Conservation (phyloP, 1,139 yeast species). For the Hyphopichia wangnamkhiaoensis region DNA sequence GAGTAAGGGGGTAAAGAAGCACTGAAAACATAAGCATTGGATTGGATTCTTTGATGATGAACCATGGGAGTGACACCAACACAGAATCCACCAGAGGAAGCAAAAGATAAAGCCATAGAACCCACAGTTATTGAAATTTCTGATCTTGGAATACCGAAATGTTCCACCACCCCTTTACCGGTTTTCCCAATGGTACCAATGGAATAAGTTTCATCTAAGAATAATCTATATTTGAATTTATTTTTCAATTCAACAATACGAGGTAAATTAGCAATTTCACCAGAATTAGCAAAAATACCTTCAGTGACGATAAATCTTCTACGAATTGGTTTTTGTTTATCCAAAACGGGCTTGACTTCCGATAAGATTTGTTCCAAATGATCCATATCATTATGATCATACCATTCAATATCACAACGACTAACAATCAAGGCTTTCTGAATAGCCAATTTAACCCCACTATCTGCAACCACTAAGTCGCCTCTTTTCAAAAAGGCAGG, state of each 20-base stretch:
- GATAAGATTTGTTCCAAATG: conserved; percentile 71
- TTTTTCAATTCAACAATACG: conserved; percentile 73
- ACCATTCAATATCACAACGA: conserved; percentile 83
- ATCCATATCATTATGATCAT: conserved; percentile 83
- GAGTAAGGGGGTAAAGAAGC: conserved; percentile 95
- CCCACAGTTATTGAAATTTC: conserved; percentile 86
- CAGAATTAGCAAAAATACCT: conserved; percentile 79
- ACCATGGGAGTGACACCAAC: conserved; percentile 84
- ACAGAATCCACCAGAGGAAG: conserved; percentile 95
- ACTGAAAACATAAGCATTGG: conserved; percentile 87
- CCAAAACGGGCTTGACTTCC: conserved; percentile 63
- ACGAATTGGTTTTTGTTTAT: conserved; percentile 65
- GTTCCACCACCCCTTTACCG: conserved; percentile 87
- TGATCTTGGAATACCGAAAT: conserved; percentile 59
- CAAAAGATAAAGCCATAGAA: conserved; percentile 78
- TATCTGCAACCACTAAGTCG: conserved; percentile 86
- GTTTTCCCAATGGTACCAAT: conserved; percentile 81
- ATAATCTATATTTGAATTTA: conserved; percentile 79
- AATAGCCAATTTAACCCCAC: conserved; percentile 71
- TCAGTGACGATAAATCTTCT: conserved; percentile 91
- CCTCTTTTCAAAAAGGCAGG: conserved; percentile 97
- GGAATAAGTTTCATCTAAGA: conserved; percentile 84
- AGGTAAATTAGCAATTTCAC: conserved; percentile 77
- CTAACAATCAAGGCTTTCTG: conserved; percentile 89
- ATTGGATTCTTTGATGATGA: conserved; percentile 88